These are phyloP conservation scores for Penicillium chermesinum DNA, from an alignment of 495 filamentous ascomycete species.

Conservation along the genomic window DNA sequence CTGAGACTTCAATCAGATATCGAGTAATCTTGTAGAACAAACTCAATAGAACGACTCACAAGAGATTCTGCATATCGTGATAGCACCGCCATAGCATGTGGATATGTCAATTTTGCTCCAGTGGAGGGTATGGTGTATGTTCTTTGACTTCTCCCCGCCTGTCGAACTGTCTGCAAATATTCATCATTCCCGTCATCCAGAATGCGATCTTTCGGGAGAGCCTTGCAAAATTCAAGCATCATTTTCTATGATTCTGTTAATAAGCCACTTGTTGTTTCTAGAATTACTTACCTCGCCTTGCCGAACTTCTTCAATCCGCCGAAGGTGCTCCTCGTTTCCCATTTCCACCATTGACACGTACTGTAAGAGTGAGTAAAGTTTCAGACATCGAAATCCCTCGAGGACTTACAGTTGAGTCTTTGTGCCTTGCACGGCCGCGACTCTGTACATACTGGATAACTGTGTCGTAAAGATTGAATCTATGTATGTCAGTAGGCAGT, in stretches of 20 bases:
- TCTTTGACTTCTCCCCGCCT: conserved; percentile 48
- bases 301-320: conserved; percentile 52
- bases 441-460: conserved; percentile 97
- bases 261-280: conserved; percentile 10
- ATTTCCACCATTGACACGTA: conserved; percentile 81
- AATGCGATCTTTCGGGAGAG: conserved; percentile 69
- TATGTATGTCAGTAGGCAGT: conserved; percentile 9
- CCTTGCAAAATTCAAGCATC: conserved; percentile 70
- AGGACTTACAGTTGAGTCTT: conserved; percentile 55
- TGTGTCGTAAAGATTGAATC: conserved; percentile 86
- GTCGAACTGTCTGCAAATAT: conserved; percentile 50
- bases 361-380: conserved; percentile 11
- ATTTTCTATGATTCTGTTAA: conserved; percentile 23
- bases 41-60: conserved; percentile 28
- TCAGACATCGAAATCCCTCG: neutral
- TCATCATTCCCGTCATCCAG: conserved; percentile 54
- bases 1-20: conserved; percentile 18
- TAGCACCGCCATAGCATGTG: conserved; percentile 61
- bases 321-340: conserved; percentile 55
- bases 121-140: conserved; percentile 61
- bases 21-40: neutral
- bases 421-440: conserved; percentile 77
- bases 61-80: conserved; percentile 57
- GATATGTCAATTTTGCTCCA: conserved; percentile 77
- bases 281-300: conserved; percentile 35